Percentiles rank a stretch among this genome's conserved stretches.
Evolutionary conservation across 257 asterid species (phyloP).

Genomic region (Cordia subcordata): DNA sequence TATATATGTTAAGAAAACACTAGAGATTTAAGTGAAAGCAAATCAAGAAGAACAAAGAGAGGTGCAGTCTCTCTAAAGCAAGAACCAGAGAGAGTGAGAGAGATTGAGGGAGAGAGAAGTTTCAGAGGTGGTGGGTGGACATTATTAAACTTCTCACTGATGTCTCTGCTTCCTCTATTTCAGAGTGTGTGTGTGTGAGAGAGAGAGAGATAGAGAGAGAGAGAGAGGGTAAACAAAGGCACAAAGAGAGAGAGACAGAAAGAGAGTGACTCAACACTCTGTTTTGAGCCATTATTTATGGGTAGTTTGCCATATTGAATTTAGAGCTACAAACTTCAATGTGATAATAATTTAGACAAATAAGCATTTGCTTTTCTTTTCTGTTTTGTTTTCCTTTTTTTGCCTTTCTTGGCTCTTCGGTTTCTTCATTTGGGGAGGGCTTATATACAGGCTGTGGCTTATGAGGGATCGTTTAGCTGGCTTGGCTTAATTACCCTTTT

Average conservation of each 20-base stretch:
- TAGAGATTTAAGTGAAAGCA: not conserved
- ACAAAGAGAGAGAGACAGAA: slow-evolving; percentile 7
- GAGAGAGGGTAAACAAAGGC: slow-evolving; percentile 6
- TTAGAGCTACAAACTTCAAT: not conserved
- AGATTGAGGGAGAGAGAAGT: slow-evolving; percentile 2
- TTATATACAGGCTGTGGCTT: not conserved
- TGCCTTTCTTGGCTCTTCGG: not conserved
- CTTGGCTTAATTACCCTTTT: slow-evolving; percentile 1
- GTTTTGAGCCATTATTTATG: not conserved
- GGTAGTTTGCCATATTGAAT: slow-evolving; percentile 6
- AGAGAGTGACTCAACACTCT: not conserved
- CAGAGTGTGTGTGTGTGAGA: slow-evolving; percentile 51
- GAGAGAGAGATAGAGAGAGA: slow-evolving; percentile 7
- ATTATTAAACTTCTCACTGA: slow-evolving; percentile 41
- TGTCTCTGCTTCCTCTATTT: slow-evolving; percentile 47
- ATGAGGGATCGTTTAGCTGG: not conserved
- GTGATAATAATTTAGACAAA: not conserved
- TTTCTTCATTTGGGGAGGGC: not conserved
- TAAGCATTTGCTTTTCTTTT: not conserved
- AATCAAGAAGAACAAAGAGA: slow-evolving; percentile 1
- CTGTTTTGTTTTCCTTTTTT: too few relatives aligned
- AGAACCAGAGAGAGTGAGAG: slow-evolving; percentile 10
- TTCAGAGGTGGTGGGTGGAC: slow-evolving; percentile 46
- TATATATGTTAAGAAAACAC: not conserved
- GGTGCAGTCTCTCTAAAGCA: slow-evolving; percentile 15